Base-by-base conservation (phyloP, 805 yeast species). In the Lachancea sp. region DNA sequence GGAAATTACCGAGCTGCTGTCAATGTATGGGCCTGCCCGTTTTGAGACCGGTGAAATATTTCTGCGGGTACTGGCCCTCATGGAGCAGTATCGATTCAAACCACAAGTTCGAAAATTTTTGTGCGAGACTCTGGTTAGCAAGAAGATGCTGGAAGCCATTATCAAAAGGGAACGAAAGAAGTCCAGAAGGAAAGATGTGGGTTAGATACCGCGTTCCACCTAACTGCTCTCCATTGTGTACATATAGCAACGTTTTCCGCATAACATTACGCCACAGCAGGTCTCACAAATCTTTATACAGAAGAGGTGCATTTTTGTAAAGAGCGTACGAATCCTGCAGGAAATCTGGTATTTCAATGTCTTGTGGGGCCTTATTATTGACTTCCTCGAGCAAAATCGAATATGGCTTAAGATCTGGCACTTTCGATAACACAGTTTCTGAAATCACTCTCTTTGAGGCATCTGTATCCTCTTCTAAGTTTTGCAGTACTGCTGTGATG, bases 31-130 rank as follows among this genome's bases (percentile, higher is more conserved):
- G 1, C 69, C 69, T 8, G 59, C 73, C 25, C 81, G 60, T 18
- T 59, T 86, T 62, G 79, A 75, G 38, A 74, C 73, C 44, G 73
- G 78, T 11, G 75, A 70, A 2, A 62, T 85, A 42, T 79, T 85
- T 57, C 69, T 59, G 60, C 73, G 71, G 56, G 79, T 69, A 41
- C 69, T 70, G 63, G 71, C 65, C 44, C 72, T 69, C 55, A 72
- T 72, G 72, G 84, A 71, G 52, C 69, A 62, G 59, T 88, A 65
- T 70, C 74, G 72, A 39, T 85, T 78, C 62, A 76, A 81, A 51
- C 78, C 76, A 42, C 76, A 77, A 3, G 78, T 78, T 16, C 67
- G 95, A 31, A 72, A 78, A 50, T 82, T 80, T 56, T 67, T 88
- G 13, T 74, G 82, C 54, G 90, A 81, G 36, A 65, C 84, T 43